Conservation (phyloP, 208 protist genomes). For the Acanthamoeba lenticulata region DNA sequence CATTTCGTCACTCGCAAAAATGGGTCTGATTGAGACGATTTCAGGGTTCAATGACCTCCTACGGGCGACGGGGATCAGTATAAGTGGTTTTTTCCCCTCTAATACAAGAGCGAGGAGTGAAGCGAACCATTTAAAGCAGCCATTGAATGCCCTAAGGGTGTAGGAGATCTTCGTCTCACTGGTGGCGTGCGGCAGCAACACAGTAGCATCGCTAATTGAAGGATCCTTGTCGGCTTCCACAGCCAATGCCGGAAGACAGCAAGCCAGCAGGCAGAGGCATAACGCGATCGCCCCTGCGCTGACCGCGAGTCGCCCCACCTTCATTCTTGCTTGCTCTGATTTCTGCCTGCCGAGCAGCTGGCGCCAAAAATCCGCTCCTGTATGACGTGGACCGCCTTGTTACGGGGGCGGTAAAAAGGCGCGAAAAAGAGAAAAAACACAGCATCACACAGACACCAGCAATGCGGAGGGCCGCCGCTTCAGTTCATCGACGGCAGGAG, state of each 20-base stretch:
- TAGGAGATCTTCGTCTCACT: conserved; percentile 17
- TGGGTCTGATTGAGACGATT: conserved; percentile 46
- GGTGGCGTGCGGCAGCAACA: conserved; percentile 56
- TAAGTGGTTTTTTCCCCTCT: not conserved
- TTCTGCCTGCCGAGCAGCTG: not conserved
- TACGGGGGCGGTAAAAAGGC: not conserved
- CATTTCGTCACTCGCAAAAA: conserved; percentile 34
- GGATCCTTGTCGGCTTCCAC: not conserved
- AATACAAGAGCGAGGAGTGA: not conserved
- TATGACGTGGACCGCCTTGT: not conserved
- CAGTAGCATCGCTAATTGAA: conserved; percentile 55
- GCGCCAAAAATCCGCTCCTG: not conserved
- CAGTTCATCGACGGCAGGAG: not conserved
- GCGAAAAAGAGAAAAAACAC: not conserved
- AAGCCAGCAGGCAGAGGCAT: conserved; percentile 21
- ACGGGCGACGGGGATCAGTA: not conserved
- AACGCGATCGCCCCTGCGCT: not conserved
- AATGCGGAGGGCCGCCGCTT: not conserved
- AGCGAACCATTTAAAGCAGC: conserved; percentile 65
- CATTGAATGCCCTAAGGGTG: conserved; percentile 58
- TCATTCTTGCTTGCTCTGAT: not conserved
- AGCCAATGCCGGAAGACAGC: not conserved
- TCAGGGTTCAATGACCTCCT: conserved; percentile 62
- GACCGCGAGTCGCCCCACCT: not conserved
- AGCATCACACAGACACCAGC: not conserved